These are phyloP conservation scores for Termitomyces sp. DNA, from an alignment of 1,284 basidiomycete species.

Conservation along the genomic window DNA sequence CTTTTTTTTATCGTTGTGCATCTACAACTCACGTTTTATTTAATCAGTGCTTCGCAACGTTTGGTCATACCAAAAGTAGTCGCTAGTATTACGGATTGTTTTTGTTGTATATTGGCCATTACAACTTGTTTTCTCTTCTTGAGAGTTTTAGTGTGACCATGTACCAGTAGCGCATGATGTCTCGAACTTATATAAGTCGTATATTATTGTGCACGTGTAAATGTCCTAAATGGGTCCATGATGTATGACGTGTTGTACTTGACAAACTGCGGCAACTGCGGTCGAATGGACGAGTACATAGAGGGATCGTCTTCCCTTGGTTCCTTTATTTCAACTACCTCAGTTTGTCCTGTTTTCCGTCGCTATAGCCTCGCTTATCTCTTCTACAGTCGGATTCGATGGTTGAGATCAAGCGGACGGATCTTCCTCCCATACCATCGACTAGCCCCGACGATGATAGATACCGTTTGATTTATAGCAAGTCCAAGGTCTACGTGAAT, in stretches of 20 bases:
- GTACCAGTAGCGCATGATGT: background rate
- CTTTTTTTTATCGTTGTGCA: background rate
- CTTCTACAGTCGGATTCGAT: constrained; percentile 51
- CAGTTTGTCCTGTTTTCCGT: constrained; percentile 16
- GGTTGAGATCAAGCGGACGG: constrained; percentile 69
- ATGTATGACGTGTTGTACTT: constrained; percentile 11
- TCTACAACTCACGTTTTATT: background rate
- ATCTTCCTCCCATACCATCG: constrained; percentile 19
- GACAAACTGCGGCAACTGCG: constrained; percentile 13
- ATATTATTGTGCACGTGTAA: constrained; percentile 12
- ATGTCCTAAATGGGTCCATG: constrained; percentile 6
- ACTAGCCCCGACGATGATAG: constrained; percentile 47
- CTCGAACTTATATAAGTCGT: background rate
- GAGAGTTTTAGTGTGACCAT: background rate
- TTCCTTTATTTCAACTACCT: constrained; percentile 29
- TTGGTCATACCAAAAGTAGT: constrained; percentile 74
- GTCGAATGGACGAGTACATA: constrained; percentile 16
- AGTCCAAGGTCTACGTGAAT: constrained; percentile 91
- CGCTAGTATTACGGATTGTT: constrained; percentile 13
- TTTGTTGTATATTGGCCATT: constrained; percentile 12
- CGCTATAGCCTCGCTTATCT: constrained; percentile 3
- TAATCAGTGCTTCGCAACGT: constrained; percentile 68
- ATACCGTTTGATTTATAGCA: constrained; percentile 77
- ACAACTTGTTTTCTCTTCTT: constrained; percentile 1
- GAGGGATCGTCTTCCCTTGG: constrained; percentile 29